Conservation (phyloP, 176 grass and related monocot genomes). For the Hordeum marinum region DNA sequence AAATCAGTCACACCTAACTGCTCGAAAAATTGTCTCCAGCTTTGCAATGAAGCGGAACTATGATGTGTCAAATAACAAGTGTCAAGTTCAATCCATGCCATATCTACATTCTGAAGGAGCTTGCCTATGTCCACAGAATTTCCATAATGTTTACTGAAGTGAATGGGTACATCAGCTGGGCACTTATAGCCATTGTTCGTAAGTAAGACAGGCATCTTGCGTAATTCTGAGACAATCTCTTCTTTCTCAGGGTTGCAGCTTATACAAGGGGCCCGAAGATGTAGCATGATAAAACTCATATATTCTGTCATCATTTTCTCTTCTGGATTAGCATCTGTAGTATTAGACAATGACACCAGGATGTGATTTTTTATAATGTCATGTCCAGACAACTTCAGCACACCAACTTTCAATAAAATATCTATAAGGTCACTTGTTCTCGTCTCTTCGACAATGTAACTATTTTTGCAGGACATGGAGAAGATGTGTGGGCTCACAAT, state of each 20-base stretch:
- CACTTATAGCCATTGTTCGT: constrained; percentile 49
- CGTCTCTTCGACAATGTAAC: background rate
- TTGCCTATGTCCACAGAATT: constrained; percentile 42
- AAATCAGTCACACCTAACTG: constrained; percentile 60
- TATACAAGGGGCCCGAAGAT: background rate
- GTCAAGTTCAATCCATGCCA: constrained; percentile 6
- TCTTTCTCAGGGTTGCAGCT: background rate
- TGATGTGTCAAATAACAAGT: constrained; percentile 51
- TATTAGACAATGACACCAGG: background rate
- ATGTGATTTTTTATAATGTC: constrained; percentile 9
- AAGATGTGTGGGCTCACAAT: background rate
- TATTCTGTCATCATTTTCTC: constrained; percentile 1
- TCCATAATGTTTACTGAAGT: constrained; percentile 63
- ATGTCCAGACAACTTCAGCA: constrained; percentile 8
- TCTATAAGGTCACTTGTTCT: background rate
- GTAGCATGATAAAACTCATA: constrained; percentile 10
- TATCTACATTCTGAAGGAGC: constrained; percentile 31
- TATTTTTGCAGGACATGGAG: background rate
- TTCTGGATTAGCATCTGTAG: background rate
- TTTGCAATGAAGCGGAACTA: constrained; percentile 19
- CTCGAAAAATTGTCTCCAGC: constrained; percentile 55
- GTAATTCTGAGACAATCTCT: constrained; percentile 25
- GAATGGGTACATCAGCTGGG: constrained; percentile 40
- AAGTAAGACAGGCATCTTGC: constrained; percentile 37
- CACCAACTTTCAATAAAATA: background rate